phyloP scores from a whole-genome alignment of 371 early-diverging fungal species.

The Mucor racemosus region DNA sequence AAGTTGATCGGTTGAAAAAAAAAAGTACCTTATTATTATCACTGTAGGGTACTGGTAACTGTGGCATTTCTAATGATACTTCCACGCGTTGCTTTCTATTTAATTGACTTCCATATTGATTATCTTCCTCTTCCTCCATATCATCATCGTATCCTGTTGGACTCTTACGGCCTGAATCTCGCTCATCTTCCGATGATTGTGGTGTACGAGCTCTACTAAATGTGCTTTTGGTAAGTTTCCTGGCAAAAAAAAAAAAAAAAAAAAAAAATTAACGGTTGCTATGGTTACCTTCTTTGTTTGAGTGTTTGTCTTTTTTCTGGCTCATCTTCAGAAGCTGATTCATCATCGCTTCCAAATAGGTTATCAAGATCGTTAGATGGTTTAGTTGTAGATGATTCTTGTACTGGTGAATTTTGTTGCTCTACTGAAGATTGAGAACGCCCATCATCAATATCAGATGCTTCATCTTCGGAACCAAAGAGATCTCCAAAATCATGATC shows the following conservation, averaged over 20 bases:
- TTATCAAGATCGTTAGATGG: constrained; percentile 23
- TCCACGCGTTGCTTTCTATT: constrained; percentile 43
- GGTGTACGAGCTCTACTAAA: background rate
- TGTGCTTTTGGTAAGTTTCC: background rate
- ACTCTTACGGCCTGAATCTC: constrained; percentile 8
- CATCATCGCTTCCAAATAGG: constrained; percentile 46
- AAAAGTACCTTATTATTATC: constrained; percentile 39
- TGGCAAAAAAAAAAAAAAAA: too few species aligned
- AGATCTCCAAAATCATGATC: constrained; percentile 48
- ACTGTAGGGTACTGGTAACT: constrained; percentile 42
- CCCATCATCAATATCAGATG: constrained; percentile 49
- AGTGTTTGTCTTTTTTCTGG: constrained; percentile 54
- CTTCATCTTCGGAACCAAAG: constrained; percentile 58
- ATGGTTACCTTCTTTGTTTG: constrained; percentile 62
- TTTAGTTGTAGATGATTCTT: background rate
- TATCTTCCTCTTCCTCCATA: constrained; percentile 17
- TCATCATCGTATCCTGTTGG: constrained; percentile 9
- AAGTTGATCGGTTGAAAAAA: background rate
- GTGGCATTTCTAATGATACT: constrained; percentile 42
- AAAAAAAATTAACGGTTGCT: background rate
- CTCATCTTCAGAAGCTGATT: constrained; percentile 46
- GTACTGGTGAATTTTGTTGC: constrained; percentile 17
- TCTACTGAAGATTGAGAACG: constrained; percentile 33
- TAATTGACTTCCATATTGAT: constrained; percentile 34
- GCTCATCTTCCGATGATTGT: constrained; percentile 29